phyloP scores from a whole-genome alignment of 192 early-diverging fungal species.

The Lobosporangium transversale region DNA sequence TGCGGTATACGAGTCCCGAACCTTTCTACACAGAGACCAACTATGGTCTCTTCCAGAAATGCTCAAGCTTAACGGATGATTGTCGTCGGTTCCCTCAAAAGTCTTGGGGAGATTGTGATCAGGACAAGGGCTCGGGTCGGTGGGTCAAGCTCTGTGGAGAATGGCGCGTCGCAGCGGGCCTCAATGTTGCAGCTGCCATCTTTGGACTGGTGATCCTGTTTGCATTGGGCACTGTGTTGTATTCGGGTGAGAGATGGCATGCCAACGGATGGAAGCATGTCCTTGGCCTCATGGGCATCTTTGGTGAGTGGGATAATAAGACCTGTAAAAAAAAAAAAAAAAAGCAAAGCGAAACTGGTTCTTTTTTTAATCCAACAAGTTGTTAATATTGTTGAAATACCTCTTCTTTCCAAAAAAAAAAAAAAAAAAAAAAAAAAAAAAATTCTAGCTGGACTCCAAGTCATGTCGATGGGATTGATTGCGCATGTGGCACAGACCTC shows the following conservation, averaged over 20 bases:
- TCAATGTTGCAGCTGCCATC: slow-evolving; percentile 13
- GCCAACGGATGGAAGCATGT: slow-evolving; percentile 47
- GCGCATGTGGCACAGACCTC: slow-evolving; percentile 36
- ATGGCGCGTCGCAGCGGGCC: slow-evolving; percentile 39
- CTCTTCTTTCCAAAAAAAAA: background rate
- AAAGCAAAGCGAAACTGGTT: too few species aligned
- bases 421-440: background rate
- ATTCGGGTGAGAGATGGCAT: slow-evolving; percentile 38
- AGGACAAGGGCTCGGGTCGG: slow-evolving; percentile 24
- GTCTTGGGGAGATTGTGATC: slow-evolving; percentile 48
- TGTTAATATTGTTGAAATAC: background rate
- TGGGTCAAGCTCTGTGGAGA: slow-evolving; percentile 46
- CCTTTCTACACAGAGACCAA: slow-evolving; percentile 32
- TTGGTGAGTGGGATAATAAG: slow-evolving; percentile 35
- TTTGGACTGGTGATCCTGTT: slow-evolving; percentile 36
- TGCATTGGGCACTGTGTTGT: slow-evolving; percentile 27
- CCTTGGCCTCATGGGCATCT: slow-evolving; percentile 37
- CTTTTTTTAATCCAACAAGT: too few species aligned
- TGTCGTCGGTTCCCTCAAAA: slow-evolving; percentile 51
- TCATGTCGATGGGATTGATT: slow-evolving; percentile 34
- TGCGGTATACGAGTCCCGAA: slow-evolving; percentile 42
- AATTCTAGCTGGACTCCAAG: slow-evolving; percentile 31
- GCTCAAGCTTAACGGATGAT: slow-evolving; percentile 43
- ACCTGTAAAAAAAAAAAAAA: too few species aligned
- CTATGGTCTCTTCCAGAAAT: slow-evolving; percentile 51